Evolutionary conservation across 805 yeast species (phyloP), one percentile per base, ranked within the genome.

Genomic region (Spathaspora sp.): DNA sequence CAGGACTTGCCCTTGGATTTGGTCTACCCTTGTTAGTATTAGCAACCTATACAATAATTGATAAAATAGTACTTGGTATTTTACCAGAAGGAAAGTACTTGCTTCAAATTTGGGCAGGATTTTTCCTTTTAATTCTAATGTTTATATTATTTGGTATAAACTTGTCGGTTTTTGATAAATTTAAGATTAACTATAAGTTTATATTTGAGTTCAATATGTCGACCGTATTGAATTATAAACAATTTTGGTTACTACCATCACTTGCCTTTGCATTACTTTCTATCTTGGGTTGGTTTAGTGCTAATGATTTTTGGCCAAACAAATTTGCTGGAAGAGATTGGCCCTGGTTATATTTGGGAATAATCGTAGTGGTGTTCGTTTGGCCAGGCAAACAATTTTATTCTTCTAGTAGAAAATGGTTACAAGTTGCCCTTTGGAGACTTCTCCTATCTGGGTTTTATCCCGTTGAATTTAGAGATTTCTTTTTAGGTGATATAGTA

Each of bases 391-490:
- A 77, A 47, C 72, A 79, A 2, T 67, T 83, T 42, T 84, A 74
- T 59, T 75, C 79, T 38, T 68, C 80, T n/a, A 78, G 96, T 9
- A 77, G 97, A 57, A 76, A 76, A 52, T 94, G 97, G 97, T 60
- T 93, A 2, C 72, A 86, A 17, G 69, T 84, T 12, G 84, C 96
- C 0, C 51, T 85, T 1, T 80, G 92, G 77, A 76, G 99, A 61
- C 70, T 94, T 47, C 31, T 86, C 0, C 73, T 88, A 9, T 87
- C 96, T 1, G 98, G 98, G 0, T 74, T 91, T 42, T 94, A 86
- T 61, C 97, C 98, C 0, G 97, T 94, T 49, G 98, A 93, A 69
- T 94, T 94, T 64, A 78, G 92, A 51, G 99, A 94, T 68, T 93
- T 94, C 75, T 90, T 89, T 65, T 56, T 93, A 46, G 99, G 98